phyloP scores from a whole-genome alignment of 768 basidiomycete species.

The Termitomyces sp. region DNA sequence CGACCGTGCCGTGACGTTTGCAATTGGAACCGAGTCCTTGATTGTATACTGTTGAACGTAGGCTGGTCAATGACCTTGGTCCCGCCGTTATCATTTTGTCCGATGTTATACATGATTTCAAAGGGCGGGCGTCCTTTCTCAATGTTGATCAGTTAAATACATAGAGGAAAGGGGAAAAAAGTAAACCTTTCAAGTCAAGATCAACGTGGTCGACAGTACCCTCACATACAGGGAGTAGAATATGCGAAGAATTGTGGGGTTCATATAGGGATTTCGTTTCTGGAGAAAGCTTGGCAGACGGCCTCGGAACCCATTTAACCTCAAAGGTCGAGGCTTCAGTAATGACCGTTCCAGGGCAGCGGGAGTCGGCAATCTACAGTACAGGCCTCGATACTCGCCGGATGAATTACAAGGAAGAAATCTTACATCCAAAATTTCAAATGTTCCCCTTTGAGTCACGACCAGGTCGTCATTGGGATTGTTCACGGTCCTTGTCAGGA shows the following conservation, averaged over 20 bases:
- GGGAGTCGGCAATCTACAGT: conserved; percentile 73
- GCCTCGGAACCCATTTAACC: conserved; percentile 79
- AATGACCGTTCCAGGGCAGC: conserved; percentile 76
- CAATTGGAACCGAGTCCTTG: conserved; percentile 74
- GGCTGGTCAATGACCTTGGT: conserved; percentile 71
- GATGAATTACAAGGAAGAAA: conserved; percentile 3
- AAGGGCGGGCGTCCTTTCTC: conserved; percentile 83
- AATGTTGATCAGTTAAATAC: not conserved
- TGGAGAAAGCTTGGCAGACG: conserved; percentile 63
- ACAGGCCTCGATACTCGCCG: conserved; percentile 2
- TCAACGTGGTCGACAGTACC: conserved; percentile 79
- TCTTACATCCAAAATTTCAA: conserved; percentile 65
- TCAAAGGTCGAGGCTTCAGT: conserved; percentile 55
- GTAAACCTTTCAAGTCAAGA: conserved; percentile 70
- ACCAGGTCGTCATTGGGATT: conserved; percentile 69
- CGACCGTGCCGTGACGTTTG: conserved; percentile 73
- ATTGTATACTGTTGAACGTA: conserved; percentile 81
- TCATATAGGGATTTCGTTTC: conserved; percentile 54
- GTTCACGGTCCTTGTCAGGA: conserved; percentile 36
- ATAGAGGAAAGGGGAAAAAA: not conserved
- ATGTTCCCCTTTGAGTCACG: conserved; percentile 72
- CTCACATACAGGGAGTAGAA: conserved; percentile 77
- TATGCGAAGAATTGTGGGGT: conserved; percentile 65
- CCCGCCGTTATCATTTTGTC: conserved; percentile 63
- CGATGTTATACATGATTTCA: conserved; percentile 88